Evolutionary conservation across 495 filamentous ascomycete genomes (phyloP).

Genomic region (Geoglossum glabrum): DNA sequence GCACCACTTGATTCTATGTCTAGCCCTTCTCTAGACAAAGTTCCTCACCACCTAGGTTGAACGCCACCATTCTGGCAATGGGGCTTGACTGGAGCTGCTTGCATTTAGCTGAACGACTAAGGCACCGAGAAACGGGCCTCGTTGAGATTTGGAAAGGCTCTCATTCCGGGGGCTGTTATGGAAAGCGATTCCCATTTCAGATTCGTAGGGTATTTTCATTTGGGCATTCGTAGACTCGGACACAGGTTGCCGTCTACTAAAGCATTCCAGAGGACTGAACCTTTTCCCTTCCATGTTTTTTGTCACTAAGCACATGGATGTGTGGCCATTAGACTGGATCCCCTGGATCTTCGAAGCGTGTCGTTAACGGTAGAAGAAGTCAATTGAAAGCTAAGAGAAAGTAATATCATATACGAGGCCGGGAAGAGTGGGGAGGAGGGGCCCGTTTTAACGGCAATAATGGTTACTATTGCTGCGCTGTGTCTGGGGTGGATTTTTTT

Average conservation of each 20-base stretch:
- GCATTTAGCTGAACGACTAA: neutral
- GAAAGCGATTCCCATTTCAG: neutral
- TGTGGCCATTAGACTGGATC: no score
- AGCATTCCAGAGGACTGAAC: neutral
- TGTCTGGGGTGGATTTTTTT: no score
- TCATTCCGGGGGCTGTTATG: neutral
- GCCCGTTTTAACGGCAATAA: no score
- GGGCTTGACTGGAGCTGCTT: neutral
- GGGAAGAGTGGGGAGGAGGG: no score
- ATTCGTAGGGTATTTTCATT: neutral
- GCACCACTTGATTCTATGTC: conserved; percentile 22
- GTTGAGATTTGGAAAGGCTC: neutral
- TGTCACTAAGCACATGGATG: neutral
- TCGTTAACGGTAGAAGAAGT: no score
- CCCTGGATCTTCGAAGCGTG: no score
- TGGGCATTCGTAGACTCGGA: neutral
- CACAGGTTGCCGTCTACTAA: neutral
- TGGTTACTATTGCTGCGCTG: no score
- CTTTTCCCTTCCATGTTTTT: neutral
- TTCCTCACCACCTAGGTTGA: neutral
- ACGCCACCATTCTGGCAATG: neutral
- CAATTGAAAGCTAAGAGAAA: no score
- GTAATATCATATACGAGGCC: no score
- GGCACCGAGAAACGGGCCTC: neutral
- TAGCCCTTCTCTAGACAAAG: conserved; percentile 3